These are phyloP conservation scores for Globisporangium takayamanum DNA, from an alignment of 352 stramenopile species.

Conservation along the genomic window DNA sequence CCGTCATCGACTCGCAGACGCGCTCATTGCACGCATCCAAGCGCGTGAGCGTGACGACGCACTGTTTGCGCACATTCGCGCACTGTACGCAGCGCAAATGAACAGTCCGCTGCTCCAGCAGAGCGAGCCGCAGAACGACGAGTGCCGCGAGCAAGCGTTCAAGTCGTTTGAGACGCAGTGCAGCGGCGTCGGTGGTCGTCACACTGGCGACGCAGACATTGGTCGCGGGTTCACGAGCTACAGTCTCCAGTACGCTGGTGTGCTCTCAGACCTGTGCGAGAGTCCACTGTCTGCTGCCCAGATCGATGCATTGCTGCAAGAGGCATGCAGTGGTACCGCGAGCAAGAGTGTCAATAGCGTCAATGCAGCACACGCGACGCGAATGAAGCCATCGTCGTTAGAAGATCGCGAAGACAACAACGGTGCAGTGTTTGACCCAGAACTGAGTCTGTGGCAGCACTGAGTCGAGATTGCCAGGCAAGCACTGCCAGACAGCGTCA, in stretches of 20 bases:
- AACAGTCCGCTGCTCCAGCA: slow-evolving; percentile 21
- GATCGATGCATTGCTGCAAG: slow-evolving; percentile 24
- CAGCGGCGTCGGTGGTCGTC: slow-evolving; percentile 1
- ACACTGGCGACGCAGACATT: slow-evolving; percentile 19
- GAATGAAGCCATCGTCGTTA: neutral
- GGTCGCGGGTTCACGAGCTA: slow-evolving; percentile 53
- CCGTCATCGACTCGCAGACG: slow-evolving; percentile 29
- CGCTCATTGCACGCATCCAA: slow-evolving; percentile 33
- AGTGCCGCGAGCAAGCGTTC: slow-evolving; percentile 31
- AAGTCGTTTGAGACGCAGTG: slow-evolving; percentile 24
- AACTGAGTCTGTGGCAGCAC: slow-evolving; percentile 9
- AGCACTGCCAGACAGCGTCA: too few species aligned
- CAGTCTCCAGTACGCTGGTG: slow-evolving; percentile 57
- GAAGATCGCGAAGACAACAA: neutral
- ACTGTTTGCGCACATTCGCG: slow-evolving; percentile 45
- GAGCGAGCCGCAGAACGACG: slow-evolving; percentile 16
- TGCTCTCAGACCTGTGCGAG: slow-evolving; percentile 42
- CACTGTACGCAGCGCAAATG: slow-evolving; percentile 24
- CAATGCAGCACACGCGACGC: neutral
- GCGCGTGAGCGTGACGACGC: slow-evolving; percentile 44
- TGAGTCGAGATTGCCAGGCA: too few species aligned
- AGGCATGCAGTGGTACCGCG: slow-evolving; percentile 16
- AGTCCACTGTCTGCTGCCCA: slow-evolving; percentile 14
- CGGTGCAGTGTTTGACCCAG: slow-evolving; percentile 18
- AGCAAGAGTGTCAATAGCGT: neutral